A percentile compares a stretch with the other conserved stretches of the same genome.
Evolutionary conservation across 2,329 filamentous ascomycete species (phyloP).

Genomic region (Pseudovirgaria hyperparasitica): DNA sequence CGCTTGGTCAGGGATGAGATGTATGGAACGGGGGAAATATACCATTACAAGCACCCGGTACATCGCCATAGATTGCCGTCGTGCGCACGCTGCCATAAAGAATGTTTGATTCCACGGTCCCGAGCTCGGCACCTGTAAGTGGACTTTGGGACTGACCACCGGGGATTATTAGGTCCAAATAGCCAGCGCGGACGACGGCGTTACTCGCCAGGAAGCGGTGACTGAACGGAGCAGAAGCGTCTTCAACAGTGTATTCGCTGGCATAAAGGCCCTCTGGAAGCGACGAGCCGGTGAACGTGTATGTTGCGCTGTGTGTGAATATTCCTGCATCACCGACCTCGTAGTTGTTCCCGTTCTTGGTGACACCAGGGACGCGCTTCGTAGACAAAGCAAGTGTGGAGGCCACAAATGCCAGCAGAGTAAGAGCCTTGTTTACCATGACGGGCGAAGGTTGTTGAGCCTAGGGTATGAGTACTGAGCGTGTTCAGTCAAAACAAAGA

Average conservation of each 20-base stretch:
- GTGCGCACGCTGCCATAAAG: slow-evolving; percentile 4
- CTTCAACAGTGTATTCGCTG: neutral
- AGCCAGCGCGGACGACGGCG: slow-evolving; percentile 1
- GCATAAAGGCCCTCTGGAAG: neutral
- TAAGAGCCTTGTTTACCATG: too few species aligned
- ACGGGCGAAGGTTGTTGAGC: too few species aligned
- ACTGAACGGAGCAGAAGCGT: neutral
- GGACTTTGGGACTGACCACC: slow-evolving; percentile 2
- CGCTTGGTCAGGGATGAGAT: too few species aligned
- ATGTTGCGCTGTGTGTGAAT: neutral
- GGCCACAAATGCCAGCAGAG: too few species aligned
- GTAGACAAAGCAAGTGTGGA: too few species aligned
- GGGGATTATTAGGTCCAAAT: slow-evolving; percentile 1
- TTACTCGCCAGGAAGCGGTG: neutral
- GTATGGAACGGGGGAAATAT: too few species aligned
- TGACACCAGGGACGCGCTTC: too few species aligned
- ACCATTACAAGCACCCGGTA: slow-evolving; percentile 2
- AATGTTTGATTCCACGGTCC: slow-evolving; percentile 2
- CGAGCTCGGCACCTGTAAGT: slow-evolving; percentile 2
- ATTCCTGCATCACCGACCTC: too few species aligned
- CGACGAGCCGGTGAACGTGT: neutral
- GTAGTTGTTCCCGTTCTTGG: too few species aligned
- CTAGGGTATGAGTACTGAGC: too few species aligned
- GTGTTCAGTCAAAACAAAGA: too few species aligned
- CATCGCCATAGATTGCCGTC: slow-evolving; percentile 4